Evolutionary conservation across 805 yeast species (phyloP), one percentile per base, ranked within the genome.

Genomic region (Sugiyamaella qingdaonensis): DNA sequence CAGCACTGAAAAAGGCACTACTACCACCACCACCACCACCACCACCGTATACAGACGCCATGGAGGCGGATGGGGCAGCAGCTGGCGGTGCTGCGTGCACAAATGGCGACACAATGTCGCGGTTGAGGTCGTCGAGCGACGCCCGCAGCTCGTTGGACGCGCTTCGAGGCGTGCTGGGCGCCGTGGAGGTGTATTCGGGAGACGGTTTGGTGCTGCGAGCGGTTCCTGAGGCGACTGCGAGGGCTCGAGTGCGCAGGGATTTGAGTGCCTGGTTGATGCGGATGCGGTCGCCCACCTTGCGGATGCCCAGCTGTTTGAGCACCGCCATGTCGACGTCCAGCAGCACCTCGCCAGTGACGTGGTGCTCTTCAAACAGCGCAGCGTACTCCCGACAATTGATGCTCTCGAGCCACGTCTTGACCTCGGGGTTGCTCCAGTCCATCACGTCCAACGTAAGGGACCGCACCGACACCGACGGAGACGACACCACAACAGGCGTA

Each of bases 201-300:
- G 48, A 29, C 7, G 36, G 9, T 13, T 33, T 45, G 37, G 31
- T 21, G 19, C 27, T 18, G n/a, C 34, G 13, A 7, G 48, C 21
- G 31, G 18, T 18, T 11, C 42, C 13, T 7, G 29, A 24, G 7
- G 29, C 3, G 8, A 19, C 13, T 10, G 43, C 11, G 24, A 35
- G n/a, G 3, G 45, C 45, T 3, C 37, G 21, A 4, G 42, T n/a
- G 8, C 78, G 74, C 53, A 81, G 61, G 41, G 72, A 66, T 31
- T 77, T 72, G 2, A 87, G 74, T 18, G 85, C 83, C 13, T 80
- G 72, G 61, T 84, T 80, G 10, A 92, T 68, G 29, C 85, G 73
- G 18, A 92, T 73, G 27, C 97, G 73, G 66, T 94, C 98, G 0
- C 98, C 97, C 13, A 92, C 79, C 58, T 81, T 85, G n/a, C 61